Evolutionary conservation across 257 asterid genomes (phyloP), one percentile per base, ranked within the genome.

Genomic region (Fraxinus quadrangulata): DNA sequence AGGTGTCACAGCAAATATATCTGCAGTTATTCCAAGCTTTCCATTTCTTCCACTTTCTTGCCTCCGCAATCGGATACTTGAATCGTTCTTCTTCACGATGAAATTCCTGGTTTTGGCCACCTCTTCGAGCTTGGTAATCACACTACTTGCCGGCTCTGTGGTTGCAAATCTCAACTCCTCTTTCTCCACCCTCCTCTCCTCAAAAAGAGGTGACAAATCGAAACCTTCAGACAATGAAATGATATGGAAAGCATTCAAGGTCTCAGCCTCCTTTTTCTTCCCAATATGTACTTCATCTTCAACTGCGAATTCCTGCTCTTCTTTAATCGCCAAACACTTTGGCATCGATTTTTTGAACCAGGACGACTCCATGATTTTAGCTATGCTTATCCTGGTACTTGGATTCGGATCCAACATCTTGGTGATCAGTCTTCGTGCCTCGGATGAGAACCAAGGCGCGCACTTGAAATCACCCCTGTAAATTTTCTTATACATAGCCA

Each of bases 351-450:
- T 89, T 74, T 82, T 89, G 77, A 87, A 87, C 92, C 92, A 89
- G 0, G 88, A 42, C 0, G 85, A 87, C 0, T 82, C 88, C 88
- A 85, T 87, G 42, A 87, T 89, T 49, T 87, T 87, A 5, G 86
- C 65, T 0, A 82, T 83, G 4, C 82, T 71, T 3, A 87, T 84
- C 63, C 92, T 81, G 24, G 89, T 75, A 67, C 67, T 75, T 0
- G 92, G 89, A 77, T 89, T 85, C 0, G 91, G 92, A 79, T 89
- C 92, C 74, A 89, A 33, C 89, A 89, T 81, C 71, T 80, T 89
- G 5, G 87, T 87, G 11, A 89, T 78, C 67, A 89, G 67, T 49
- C 47, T 85, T 7, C 88, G 82, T 0, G 92, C 80, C 5, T 89
- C 93, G 0, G 93, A 72, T 1, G 93, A 87, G 31, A 89, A 84